These are phyloP conservation scores for Endotrypanum monterogeii DNA, from an alignment of 208 protist species.

Conservation along the genomic window DNA sequence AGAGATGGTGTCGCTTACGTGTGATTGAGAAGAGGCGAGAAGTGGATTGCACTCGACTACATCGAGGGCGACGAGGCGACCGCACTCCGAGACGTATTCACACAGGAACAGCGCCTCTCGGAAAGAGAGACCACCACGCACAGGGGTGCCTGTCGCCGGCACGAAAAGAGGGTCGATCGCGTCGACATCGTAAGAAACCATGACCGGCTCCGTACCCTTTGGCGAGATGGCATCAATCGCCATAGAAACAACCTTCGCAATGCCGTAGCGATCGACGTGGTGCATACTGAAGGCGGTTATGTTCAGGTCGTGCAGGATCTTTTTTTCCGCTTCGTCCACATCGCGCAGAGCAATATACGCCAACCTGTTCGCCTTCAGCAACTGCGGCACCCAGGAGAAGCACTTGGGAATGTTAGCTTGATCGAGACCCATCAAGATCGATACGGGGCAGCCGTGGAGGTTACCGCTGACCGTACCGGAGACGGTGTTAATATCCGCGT, in stretches of 20 bases:
- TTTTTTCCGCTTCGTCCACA: conserved; percentile 65
- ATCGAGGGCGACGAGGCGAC: conserved; percentile 53
- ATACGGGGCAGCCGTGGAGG: conserved; percentile 79
- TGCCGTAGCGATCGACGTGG: conserved; percentile 64
- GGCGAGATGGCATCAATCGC: conserved; percentile 49
- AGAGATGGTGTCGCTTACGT: conserved; percentile 45
- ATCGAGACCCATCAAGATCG: conserved; percentile 57
- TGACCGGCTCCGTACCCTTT: conserved; percentile 47
- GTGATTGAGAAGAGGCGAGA: conserved; percentile 34
- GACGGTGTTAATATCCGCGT: conserved; percentile 83
- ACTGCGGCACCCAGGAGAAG: conserved; percentile 40
- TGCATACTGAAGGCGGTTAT: conserved; percentile 63
- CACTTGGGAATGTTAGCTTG: conserved; percentile 38
- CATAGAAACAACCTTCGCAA: conserved; percentile 53
- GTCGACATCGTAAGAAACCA: conserved; percentile 73
- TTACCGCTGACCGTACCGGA: conserved; percentile 51
- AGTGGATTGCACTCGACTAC: conserved; percentile 74
- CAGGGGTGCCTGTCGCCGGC: conserved; percentile 64
- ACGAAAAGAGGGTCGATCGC: conserved; percentile 59
- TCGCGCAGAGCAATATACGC: conserved; percentile 72
- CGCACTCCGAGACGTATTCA: conserved; percentile 48
- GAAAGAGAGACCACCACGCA: conserved; percentile 51
- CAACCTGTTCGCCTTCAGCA: conserved; percentile 54
- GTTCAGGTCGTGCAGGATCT: conserved; percentile 47
- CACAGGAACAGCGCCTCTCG: conserved; percentile 53